Conservation (phyloP, 148 eudicot species). For the Camellia sinensis region DNA sequence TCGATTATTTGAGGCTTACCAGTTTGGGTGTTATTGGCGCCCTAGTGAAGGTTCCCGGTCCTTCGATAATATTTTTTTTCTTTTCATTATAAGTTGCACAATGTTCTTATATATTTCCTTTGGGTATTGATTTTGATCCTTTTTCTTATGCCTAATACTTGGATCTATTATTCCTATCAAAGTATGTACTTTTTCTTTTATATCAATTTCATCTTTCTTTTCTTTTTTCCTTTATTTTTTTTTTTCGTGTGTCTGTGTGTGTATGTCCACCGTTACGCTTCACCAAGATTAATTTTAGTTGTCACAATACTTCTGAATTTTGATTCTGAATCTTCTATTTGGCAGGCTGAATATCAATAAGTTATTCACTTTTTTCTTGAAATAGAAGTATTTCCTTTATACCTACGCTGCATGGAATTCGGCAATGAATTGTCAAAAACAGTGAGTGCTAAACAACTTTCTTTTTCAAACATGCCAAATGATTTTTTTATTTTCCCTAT, state of each 20-base stretch:
- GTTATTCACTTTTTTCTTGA: neutral
- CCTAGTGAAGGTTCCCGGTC: constrained; percentile 21
- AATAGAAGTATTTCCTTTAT: constrained; percentile 11
- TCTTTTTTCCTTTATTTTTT: neutral
- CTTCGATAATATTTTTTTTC: too few relatives aligned
- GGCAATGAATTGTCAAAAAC: constrained; percentile 15
- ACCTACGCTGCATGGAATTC: constrained; percentile 17
- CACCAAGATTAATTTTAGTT: neutral
- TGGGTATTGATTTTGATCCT: too few relatives aligned
- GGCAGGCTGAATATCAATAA: constrained; percentile 16
- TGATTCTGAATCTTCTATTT: neutral
- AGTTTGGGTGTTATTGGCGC: constrained; percentile 28
- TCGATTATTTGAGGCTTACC: constrained; percentile 21
- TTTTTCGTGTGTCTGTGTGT: neutral
- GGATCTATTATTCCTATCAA: too few relatives aligned
- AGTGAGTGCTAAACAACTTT: neutral
- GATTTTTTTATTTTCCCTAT: neutral
- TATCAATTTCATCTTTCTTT: too few relatives aligned
- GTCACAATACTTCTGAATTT: neutral
- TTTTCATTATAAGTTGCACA: too few relatives aligned
- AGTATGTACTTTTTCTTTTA: too few relatives aligned
- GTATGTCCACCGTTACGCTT: neutral
- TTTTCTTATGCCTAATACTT: too few relatives aligned
- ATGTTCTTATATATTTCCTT: too few relatives aligned
- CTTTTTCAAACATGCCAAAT: too few relatives aligned